Percentiles rank a stretch among this genome's conserved stretches.
Conservation (phyloP, 225 moss, liverwort and hornwort genomes). For the Physcomitrellopsis africana region DNA sequence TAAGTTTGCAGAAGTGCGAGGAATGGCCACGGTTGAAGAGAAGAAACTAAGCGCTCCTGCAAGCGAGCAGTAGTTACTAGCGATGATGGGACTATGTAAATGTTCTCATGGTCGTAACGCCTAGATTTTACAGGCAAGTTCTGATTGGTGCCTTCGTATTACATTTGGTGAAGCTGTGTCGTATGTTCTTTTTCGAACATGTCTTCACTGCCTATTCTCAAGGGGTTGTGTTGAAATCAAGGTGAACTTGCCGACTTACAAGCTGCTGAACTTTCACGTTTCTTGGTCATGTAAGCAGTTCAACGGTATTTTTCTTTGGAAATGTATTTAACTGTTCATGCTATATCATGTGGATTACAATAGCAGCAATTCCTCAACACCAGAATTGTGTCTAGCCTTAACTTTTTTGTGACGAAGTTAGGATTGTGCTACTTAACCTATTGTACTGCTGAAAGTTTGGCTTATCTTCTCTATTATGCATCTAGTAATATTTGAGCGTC, state of each 20-base stretch:
- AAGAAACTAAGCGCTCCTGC: constrained; percentile 52
- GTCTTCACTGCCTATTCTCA: neutral
- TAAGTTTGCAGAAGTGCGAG: constrained; percentile 30
- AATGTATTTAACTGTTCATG: neutral
- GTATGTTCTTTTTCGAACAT: neutral
- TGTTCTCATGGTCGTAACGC: constrained; percentile 61
- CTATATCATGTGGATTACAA: neutral
- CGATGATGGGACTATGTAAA: constrained; percentile 72
- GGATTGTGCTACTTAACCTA: neutral
- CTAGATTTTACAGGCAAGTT: constrained; percentile 68
- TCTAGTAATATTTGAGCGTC: neutral
- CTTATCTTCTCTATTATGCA: too few relatives aligned
- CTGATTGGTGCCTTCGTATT: neutral
- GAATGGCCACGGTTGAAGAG: constrained; percentile 7
- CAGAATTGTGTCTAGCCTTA: too few relatives aligned
- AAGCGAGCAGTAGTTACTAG: constrained; percentile 73
- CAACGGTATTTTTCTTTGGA: too few relatives aligned
- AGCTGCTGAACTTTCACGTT: too few relatives aligned
- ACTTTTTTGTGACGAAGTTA: too few relatives aligned
- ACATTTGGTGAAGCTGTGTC: neutral
- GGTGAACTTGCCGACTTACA: too few relatives aligned
- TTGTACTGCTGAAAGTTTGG: neutral
- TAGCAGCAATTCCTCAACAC: neutral
- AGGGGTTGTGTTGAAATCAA: neutral
- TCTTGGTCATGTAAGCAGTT: too few relatives aligned